A percentile compares a stretch with the other conserved stretches of the same genome.
Conservation (phyloP, 2,329 filamentous ascomycete genomes). For the Harringtonia lauricola region DNA sequence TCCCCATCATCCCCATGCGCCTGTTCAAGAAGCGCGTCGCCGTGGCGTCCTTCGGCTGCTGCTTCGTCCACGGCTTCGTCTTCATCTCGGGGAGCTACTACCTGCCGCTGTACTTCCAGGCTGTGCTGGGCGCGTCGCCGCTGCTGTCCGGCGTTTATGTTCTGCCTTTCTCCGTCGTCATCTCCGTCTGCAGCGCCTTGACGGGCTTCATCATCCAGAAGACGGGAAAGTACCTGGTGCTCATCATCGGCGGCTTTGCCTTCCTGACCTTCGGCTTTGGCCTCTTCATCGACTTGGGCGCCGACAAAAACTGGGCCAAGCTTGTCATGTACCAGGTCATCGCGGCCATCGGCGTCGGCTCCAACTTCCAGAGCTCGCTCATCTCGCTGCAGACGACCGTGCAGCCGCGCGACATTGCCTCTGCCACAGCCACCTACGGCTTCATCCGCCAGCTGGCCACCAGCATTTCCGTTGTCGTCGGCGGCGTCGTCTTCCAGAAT, state of each 20-base stretch:
- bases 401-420: slow-evolving; percentile 46
- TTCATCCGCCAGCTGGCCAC: slow-evolving; percentile 49
- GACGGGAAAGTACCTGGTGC: slow-evolving; percentile 46
- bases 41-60: slow-evolving; percentile 51
- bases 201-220: slow-evolving; percentile 33
- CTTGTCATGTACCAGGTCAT: slow-evolving; percentile 46
- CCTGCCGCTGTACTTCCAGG: slow-evolving; percentile 77
- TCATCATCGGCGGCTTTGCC: slow-evolving; percentile 41
- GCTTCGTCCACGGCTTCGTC: slow-evolving; percentile 63
- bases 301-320: slow-evolving; percentile 33
- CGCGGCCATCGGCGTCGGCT: slow-evolving; percentile 48
- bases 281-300: slow-evolving; percentile 42
- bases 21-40: slow-evolving; percentile 60
- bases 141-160: slow-evolving; percentile 66
- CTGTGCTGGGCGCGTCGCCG: slow-evolving; percentile 55
- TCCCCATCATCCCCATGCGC: slow-evolving; percentile 65
- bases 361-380: slow-evolving; percentile 51
- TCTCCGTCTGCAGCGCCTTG: slow-evolving; percentile 29
- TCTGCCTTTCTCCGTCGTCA: slow-evolving; percentile 55
- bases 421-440: slow-evolving; percentile 49
- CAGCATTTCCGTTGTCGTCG: slow-evolving; percentile 46
- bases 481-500: slow-evolving; percentile 31
- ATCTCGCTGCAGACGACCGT: slow-evolving; percentile 55
- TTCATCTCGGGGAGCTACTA: slow-evolving; percentile 75
- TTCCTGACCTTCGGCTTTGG: slow-evolving; percentile 50